These are phyloP conservation scores for Hysterangium stoloniferum DNA, from an alignment of 768 basidiomycete genomes.

Conservation along the genomic window DNA sequence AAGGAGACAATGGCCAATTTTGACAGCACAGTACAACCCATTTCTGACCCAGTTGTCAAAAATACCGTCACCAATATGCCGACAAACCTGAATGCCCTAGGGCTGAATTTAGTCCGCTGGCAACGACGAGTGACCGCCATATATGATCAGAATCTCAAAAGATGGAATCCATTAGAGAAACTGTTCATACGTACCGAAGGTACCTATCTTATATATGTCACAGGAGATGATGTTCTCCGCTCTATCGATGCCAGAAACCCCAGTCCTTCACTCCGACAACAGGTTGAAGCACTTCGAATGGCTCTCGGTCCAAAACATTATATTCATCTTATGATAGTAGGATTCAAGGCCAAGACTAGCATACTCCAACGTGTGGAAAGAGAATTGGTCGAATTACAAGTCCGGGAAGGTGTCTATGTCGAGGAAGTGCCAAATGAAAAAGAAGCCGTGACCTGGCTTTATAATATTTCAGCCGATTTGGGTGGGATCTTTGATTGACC, in stretches of 20 bases:
- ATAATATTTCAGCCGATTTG: conserved; percentile 15
- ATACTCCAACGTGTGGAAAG: conserved; percentile 2
- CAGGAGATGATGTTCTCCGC: neutral
- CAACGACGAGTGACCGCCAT: conserved; percentile 13
- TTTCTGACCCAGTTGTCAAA: neutral
- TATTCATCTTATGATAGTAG: conserved; percentile 11
- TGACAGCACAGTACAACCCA: neutral
- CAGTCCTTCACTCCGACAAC: neutral
- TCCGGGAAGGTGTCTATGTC: conserved; percentile 12
- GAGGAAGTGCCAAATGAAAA: conserved; percentile 1
- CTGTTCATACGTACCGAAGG: conserved; percentile 12
- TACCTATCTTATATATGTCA: conserved; percentile 12
- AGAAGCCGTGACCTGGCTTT: conserved; percentile 15
- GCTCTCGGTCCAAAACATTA: conserved; percentile 12
- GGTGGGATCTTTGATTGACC: conserved; percentile 6
- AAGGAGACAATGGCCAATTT: conserved; percentile 7
- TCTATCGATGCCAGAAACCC: neutral
- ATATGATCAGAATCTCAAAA: conserved; percentile 10
- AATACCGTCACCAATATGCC: neutral
- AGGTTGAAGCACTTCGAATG: conserved; percentile 5
- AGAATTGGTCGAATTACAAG: conserved; percentile 11
- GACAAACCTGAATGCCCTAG: neutral
- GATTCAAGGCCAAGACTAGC: conserved; percentile 1
- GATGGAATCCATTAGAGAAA: conserved; percentile 11
- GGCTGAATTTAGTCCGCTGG: conserved; percentile 13